A percentile compares a stretch with the other conserved stretches of the same genome.
These are phyloP conservation scores for Gremmenia infestans DNA, from an alignment of 2,329 filamentous ascomycete species.

Conservation along the genomic window DNA sequence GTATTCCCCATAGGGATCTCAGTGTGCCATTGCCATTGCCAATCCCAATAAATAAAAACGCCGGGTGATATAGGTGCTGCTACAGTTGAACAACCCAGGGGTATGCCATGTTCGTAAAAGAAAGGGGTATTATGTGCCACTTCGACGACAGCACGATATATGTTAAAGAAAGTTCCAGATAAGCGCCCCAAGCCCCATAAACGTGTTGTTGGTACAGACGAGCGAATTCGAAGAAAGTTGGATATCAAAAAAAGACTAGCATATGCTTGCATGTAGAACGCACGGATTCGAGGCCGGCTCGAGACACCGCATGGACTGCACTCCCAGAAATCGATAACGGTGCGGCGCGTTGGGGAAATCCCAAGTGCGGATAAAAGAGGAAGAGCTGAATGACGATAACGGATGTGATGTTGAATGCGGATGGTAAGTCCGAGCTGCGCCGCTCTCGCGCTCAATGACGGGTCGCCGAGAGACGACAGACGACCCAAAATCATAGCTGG, in stretches of 20 bases:
- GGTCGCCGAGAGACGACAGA: background rate
- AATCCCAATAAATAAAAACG: background rate
- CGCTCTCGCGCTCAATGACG: background rate
- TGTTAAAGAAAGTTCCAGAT: background rate
- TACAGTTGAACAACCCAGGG: background rate
- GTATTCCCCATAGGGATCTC: too few species aligned
- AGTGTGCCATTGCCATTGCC: background rate
- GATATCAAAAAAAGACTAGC: background rate
- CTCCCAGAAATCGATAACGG: background rate
- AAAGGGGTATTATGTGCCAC: background rate
- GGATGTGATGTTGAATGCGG: background rate
- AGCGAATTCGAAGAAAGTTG: background rate
- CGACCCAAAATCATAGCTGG: background rate
- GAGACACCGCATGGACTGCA: background rate
- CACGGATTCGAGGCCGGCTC: conserved; percentile 1
- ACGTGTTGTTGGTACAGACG: background rate
- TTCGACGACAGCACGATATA: background rate
- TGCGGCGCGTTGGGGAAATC: background rate
- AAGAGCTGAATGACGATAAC: background rate
- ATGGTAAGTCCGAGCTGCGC: background rate
- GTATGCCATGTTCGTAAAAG: background rate
- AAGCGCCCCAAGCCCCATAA: background rate
- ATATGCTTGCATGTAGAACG: background rate
- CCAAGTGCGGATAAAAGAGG: background rate
- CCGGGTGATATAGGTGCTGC: background rate